Evolutionary conservation across 2,329 filamentous ascomycete genomes (phyloP).

Genomic region (Neonectria sp.): DNA sequence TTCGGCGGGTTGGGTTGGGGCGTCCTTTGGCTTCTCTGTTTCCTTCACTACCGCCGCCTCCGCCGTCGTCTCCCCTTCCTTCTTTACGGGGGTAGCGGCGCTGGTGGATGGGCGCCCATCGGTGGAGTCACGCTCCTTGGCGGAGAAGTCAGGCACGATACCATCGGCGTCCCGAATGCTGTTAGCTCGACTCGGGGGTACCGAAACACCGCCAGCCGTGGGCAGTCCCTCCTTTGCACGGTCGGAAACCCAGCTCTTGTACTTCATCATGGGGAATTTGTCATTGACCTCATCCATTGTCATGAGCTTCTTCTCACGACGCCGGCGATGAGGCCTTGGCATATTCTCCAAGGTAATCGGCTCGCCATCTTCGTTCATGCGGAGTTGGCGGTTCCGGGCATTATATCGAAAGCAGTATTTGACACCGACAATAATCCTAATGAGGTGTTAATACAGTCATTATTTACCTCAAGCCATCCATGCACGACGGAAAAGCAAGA

Average conservation of each 20-base stretch:
- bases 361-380: slow-evolving; percentile 85
- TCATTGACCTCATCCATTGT: slow-evolving; percentile 99
- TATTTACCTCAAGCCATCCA: slow-evolving; percentile 74
- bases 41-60: slow-evolving; percentile 24
- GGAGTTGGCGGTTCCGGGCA: slow-evolving; percentile 87
- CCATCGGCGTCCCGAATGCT: slow-evolving; percentile 80
- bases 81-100: slow-evolving; percentile 31
- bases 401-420: slow-evolving; percentile 99
- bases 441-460: slow-evolving; percentile 45
- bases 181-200: slow-evolving; percentile 78
- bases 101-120: slow-evolving; percentile 57
- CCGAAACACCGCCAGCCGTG: slow-evolving; percentile 85
- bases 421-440: slow-evolving; percentile 98
- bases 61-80: slow-evolving; percentile 39
- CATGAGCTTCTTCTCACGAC: slow-evolving; percentile 98
- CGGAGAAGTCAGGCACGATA: slow-evolving; percentile 60
- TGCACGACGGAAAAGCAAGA: slow-evolving; percentile 15
- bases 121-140: slow-evolving; percentile 62
- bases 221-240: slow-evolving; percentile 88
- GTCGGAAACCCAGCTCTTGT: slow-evolving; percentile 92
- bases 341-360: slow-evolving; percentile 90
- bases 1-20: slow-evolving; percentile 33
- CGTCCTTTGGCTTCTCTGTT: slow-evolving; percentile 42
- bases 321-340: slow-evolving; percentile 86
- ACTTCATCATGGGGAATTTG: slow-evolving; percentile 95